A percentile compares a stretch with the other conserved stretches of the same genome.
These are phyloP conservation scores for Pinus tabuliformis DNA, from an alignment of 75 land plant genomes.

Conservation along the genomic window DNA sequence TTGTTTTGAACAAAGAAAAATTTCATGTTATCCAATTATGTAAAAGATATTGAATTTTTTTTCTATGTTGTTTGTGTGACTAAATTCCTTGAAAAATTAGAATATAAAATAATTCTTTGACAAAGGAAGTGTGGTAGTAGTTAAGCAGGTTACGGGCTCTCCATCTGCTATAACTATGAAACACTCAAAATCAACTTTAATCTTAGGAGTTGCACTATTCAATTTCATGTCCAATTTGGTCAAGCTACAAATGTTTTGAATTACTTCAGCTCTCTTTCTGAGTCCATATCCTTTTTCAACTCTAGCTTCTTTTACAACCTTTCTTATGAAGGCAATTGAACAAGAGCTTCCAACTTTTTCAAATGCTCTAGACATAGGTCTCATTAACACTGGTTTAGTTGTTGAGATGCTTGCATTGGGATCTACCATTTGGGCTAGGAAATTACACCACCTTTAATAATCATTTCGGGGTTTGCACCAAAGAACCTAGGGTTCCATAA, in stretches of 20 bases:
- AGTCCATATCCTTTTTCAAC: slow-evolving; percentile 54
- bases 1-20: not conserved
- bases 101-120: slow-evolving; percentile 83
- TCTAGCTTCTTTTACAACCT: slow-evolving; percentile 61
- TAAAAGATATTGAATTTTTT: too few species aligned
- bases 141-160: slow-evolving; percentile 48
- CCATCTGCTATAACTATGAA: slow-evolving; percentile 78
- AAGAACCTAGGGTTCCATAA: slow-evolving; percentile 90
- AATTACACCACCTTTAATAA: slow-evolving; percentile 89
- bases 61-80: too few species aligned
- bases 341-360: slow-evolving; percentile 76
- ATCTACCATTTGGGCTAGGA: slow-evolving; percentile 99
- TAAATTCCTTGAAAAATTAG: slow-evolving; percentile 14
- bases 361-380: slow-evolving; percentile 92
- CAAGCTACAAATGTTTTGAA: slow-evolving; percentile 57
- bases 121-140: slow-evolving; percentile 70
- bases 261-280: slow-evolving; percentile 75
- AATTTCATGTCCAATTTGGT: slow-evolving; percentile 88
- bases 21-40: too few species aligned
- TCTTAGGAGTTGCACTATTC: slow-evolving; percentile 69
- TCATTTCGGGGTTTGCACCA: slow-evolving; percentile 92
- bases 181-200: slow-evolving; percentile 83
- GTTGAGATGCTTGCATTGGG: slow-evolving; percentile 98
- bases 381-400: slow-evolving; percentile 93
- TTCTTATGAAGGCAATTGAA: slow-evolving; percentile 94